These are phyloP conservation scores for Termitomyces sp. DNA, from an alignment of 768 basidiomycete genomes.

Conservation along the genomic window DNA sequence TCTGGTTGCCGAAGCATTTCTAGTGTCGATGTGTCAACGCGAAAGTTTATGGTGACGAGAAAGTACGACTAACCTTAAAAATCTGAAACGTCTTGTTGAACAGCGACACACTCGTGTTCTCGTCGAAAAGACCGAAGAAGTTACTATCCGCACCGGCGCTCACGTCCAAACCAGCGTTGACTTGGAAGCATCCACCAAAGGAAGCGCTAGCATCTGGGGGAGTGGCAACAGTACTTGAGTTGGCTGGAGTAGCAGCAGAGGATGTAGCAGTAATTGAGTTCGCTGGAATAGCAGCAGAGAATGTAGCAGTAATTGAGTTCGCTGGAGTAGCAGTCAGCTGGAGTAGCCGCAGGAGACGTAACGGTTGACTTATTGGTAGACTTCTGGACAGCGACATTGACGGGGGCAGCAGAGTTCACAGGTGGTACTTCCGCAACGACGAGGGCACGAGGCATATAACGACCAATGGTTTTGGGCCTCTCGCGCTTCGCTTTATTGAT, in stretches of 20 bases:
- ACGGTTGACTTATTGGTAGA: neutral
- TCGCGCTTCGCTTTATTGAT: conserved; percentile 10
- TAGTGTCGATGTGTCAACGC: neutral
- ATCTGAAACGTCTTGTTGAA: conserved; percentile 30
- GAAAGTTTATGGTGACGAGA: neutral
- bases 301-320: neutral
- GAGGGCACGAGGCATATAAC: conserved; percentile 2
- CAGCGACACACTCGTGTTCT: conserved; percentile 19
- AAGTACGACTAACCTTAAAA: conserved; percentile 23
- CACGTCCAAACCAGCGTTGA: conserved; percentile 27
- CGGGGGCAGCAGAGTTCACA: neutral
- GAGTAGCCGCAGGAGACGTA: neutral
- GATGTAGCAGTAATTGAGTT: neutral
- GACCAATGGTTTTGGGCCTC: neutral
- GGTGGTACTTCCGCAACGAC: neutral
- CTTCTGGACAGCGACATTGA: neutral
- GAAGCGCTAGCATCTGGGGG: conserved; percentile 10
- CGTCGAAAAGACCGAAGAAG: conserved; percentile 29
- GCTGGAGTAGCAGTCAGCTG: neutral
- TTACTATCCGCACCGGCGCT: conserved; percentile 27
- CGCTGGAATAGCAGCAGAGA: neutral
- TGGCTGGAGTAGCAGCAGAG: neutral
- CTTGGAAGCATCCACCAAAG: conserved; percentile 31
- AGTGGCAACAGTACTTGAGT: neutral
- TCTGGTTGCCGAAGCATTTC: conserved; percentile 21